Conservation (phyloP, 169 alveolate species). For the Plasmodium malariae region DNA sequence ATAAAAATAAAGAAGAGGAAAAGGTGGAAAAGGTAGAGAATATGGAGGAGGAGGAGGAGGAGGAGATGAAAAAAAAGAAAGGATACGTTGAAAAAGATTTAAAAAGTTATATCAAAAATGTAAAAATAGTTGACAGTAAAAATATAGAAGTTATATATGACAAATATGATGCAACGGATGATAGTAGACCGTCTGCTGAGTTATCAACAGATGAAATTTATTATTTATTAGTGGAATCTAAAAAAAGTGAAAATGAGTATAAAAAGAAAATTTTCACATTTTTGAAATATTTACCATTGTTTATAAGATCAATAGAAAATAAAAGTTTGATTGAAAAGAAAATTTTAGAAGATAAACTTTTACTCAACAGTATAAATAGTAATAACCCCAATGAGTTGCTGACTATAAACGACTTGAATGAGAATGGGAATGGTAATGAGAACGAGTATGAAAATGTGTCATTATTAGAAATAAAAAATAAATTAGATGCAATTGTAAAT, state of each 20-base stretch:
- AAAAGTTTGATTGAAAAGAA: constrained; percentile 61
- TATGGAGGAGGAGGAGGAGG: neutral
- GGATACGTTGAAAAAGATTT: constrained; percentile 10
- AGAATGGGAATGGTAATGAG: neutral
- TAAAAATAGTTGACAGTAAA: constrained; percentile 20
- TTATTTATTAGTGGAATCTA: constrained; percentile 59
- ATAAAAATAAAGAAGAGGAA: neutral
- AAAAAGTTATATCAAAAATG: constrained; percentile 52
- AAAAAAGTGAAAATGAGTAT: constrained; percentile 71
- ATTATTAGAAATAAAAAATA: constrained; percentile 33
- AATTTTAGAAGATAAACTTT: constrained; percentile 33
- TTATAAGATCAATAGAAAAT: constrained; percentile 58
- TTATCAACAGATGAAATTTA: constrained; percentile 68
- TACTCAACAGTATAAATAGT: neutral
- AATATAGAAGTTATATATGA: constrained; percentile 63
- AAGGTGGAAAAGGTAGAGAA: neutral
- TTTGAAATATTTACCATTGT: constrained; percentile 56
- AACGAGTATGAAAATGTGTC: constrained; percentile 13
- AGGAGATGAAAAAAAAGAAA: neutral
- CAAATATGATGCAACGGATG: constrained; percentile 14
- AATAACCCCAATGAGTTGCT: too few species aligned
- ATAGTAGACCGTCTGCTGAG: constrained; percentile 52
- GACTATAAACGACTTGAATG: too few species aligned
- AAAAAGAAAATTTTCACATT: constrained; percentile 64
- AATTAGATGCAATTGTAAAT: constrained; percentile 42